Evolutionary conservation across 371 early-diverging fungal genomes (phyloP).

Genomic region (Paraphysoderma sedebokerense): DNA sequence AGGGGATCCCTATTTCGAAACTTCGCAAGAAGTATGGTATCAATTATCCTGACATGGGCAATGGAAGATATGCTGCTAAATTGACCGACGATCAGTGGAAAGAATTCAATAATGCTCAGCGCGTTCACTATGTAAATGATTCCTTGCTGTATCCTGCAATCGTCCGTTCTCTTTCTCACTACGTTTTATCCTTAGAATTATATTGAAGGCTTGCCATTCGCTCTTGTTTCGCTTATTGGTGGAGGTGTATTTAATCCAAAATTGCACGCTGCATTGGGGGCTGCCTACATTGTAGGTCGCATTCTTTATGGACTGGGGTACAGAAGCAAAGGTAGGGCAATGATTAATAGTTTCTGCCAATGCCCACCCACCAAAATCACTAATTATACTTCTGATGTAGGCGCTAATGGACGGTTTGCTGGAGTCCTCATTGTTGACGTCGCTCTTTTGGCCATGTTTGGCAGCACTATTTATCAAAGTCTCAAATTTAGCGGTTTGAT

Average conservation of each 20-base stretch:
- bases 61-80: conserved; percentile 19
- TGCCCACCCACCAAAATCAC: too few species aligned
- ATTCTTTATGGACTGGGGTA: conserved; percentile 15
- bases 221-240: conserved; percentile 6
- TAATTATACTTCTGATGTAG: too few species aligned
- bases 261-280: conserved; percentile 12
- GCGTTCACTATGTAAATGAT: conserved; percentile 21
- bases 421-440: conserved; percentile 6
- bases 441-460: conserved; percentile 1
- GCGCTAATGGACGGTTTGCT: conserved; percentile 13
- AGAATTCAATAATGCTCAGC: conserved; percentile 18
- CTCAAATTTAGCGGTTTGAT: neutral
- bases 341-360: too few species aligned
- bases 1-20: neutral
- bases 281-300: conserved; percentile 13
- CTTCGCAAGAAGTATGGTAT: neutral
- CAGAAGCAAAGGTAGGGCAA: too few species aligned
- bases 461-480: conserved; percentile 1
- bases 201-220: neutral
- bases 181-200: neutral
- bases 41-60: conserved; percentile 10
- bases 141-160: conserved; percentile 20
- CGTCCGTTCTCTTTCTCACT: neutral
- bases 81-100: conserved; percentile 21
- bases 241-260: conserved; percentile 19